Percentiles rank a stretch among this genome's conserved stretches.
These are phyloP conservation scores for Syncephalastrum contaminatum DNA, from an alignment of 371 early-diverging fungal genomes.

Conservation along the genomic window DNA sequence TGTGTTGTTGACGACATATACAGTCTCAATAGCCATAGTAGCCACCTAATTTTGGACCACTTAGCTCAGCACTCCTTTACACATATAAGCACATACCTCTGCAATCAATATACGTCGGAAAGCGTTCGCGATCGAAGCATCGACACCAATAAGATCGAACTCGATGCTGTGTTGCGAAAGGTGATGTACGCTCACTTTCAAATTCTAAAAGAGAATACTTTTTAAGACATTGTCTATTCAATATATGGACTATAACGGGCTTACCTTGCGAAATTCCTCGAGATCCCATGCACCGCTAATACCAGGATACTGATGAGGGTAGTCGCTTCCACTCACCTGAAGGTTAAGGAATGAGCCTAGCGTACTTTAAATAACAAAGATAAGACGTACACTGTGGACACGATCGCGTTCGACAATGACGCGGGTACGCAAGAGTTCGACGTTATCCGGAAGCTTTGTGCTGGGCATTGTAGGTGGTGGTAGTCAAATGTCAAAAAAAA, in stretches of 20 bases:
- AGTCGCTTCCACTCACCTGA: slow-evolving; percentile 67
- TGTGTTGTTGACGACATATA: slow-evolving; percentile 94
- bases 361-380: no score
- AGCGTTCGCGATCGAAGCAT: slow-evolving; percentile 96
- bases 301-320: slow-evolving; percentile 64
- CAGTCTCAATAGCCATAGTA: slow-evolving; percentile 97
- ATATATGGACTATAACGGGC: background rate
- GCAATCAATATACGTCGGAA: slow-evolving; percentile 95
- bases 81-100: slow-evolving; percentile 56
- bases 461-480: slow-evolving; percentile 17
- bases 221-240: background rate
- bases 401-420: slow-evolving; percentile 61
- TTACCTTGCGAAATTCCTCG: slow-evolving; percentile 66
- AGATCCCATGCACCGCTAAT: slow-evolving; percentile 54
- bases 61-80: background rate
- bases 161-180: slow-evolving; percentile 77
- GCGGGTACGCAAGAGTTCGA: slow-evolving; percentile 51
- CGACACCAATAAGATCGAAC: slow-evolving; percentile 94
- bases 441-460: slow-evolving; percentile 27
- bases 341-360: background rate
- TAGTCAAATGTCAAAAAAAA: slow-evolving; percentile 2
- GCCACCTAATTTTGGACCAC: slow-evolving; percentile 64
- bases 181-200: slow-evolving; percentile 67
- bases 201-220: slow-evolving; percentile 40
- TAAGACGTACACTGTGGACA: slow-evolving; percentile 53